Evolutionary conservation across 2,329 filamentous ascomycete species (phyloP), one percentile per base, ranked within the genome.

Genomic region (Trichoderma atrobrunneum): DNA sequence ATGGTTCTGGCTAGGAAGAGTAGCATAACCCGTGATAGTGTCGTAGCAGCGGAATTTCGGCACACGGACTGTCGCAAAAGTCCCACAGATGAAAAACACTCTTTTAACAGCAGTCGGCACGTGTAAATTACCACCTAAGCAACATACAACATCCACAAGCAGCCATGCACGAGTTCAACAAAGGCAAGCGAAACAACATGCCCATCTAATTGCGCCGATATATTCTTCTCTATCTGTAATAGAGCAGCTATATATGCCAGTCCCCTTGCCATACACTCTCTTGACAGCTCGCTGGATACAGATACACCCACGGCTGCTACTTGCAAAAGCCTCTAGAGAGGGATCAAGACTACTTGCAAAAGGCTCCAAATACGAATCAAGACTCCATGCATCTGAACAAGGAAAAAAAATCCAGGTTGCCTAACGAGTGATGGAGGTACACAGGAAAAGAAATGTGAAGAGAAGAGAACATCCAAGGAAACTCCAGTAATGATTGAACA

Each of bases 161-260:
- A 56, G n/a, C 18, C 26, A 57, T 8, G 30, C 16, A 36, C 18
- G 8, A 36, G 26, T 24, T 28, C 2, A 24, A 54, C n/a, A 54
- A 54, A 51, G 10, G 5, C 43, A 51, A 24, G 11, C n/a, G 11
- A 54, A 34, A 28, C n/a, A 1, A 28, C 12, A 3, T 57, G 21
- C 21, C 63, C 63, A 36, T 66, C 48, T 66, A 39, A 56, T 39
- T 66, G 32, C 48, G 32, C 63, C 48, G n/a, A 28, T 66, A 56
- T 57, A 66, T 66, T 66, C 21, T 66, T 39, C 24, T 66, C 63
- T 66, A 57, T 14, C 48, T 57, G 51, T 39, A 66, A 36, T 43
- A 63, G 60, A 43, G 60, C 32, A 36, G 28, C 18, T 8, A 24
- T 43, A 16, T 16, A 67, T 30, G 11, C 18, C 16, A 3, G 7